Evolutionary conservation across 2,329 filamentous ascomycete genomes (phyloP).

Genomic region (Beauveria asiatica): DNA sequence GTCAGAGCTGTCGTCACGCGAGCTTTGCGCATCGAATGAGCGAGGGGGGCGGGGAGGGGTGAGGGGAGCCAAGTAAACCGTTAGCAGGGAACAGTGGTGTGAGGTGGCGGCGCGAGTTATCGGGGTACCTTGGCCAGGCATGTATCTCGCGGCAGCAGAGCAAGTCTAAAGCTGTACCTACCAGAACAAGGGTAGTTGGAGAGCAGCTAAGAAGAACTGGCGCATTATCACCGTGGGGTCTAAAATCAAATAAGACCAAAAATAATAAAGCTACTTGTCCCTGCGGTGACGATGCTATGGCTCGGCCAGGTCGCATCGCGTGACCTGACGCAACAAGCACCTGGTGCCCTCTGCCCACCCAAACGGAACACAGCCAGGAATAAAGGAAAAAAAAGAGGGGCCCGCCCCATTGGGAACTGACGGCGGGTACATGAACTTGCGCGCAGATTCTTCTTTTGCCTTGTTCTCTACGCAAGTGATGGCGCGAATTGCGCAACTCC

Average conservation of each 20-base stretch:
- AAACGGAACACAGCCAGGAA: background rate
- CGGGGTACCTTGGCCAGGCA: background rate
- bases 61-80: background rate
- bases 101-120: background rate
- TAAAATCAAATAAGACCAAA: background rate
- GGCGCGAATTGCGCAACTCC: no score
- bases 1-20: constrained; percentile 10
- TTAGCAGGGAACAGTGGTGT: background rate
- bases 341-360: background rate
- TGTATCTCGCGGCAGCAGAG: no score
- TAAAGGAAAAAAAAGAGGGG: background rate
- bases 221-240: background rate
- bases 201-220: no score
- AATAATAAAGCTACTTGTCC: background rate
- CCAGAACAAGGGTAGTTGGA: no score
- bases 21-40: background rate
- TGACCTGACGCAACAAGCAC: constrained; percentile 17
- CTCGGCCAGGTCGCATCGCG: constrained; percentile 14
- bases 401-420: no score
- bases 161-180: no score
- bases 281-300: background rate
- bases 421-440: no score
- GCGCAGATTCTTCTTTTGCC: no score
- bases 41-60: background rate
- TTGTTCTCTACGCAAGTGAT: no score